Evolutionary conservation across 495 filamentous ascomycete genomes (phyloP).

Genomic region (Aspergillus sparsus): DNA sequence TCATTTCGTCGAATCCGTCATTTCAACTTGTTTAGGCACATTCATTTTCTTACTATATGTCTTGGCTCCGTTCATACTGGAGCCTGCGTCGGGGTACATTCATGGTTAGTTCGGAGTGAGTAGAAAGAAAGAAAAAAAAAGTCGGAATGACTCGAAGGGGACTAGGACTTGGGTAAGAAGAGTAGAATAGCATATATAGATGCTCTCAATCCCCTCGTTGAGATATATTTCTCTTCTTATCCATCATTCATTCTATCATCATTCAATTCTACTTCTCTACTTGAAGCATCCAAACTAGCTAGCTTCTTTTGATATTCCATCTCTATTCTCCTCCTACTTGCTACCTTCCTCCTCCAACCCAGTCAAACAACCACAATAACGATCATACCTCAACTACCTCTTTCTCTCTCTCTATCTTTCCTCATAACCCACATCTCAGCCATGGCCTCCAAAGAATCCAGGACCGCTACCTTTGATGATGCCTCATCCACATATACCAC

Average conservation of each 20-base stretch:
- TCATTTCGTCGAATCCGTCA: background rate
- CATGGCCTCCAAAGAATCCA: slow-evolving; percentile 17
- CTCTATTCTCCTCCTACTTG: slow-evolving; percentile 1
- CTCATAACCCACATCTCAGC: slow-evolving; percentile 6
- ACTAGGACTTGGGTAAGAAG: background rate
- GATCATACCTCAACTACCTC: background rate
- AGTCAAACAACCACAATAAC: background rate
- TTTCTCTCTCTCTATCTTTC: background rate
- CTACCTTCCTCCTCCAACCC: background rate
- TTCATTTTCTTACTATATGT: background rate
- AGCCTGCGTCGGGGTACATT: slow-evolving; percentile 10
- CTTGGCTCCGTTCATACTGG: background rate
- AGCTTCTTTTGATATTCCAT: background rate
- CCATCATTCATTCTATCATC: background rate
- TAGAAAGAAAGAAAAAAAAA: too few relatives aligned
- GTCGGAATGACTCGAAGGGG: slow-evolving; percentile 7
- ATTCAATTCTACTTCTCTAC: background rate
- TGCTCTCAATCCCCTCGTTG: slow-evolving; percentile 1
- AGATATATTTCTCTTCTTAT: background rate
- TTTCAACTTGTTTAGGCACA: background rate
- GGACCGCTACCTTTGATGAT: slow-evolving; percentile 22
- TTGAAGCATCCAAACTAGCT: background rate
- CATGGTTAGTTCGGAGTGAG: too few relatives aligned
- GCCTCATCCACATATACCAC: slow-evolving; percentile 32
- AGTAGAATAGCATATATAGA: slow-evolving; percentile 15